phyloP scores from a whole-genome alignment of 306 rosid genomes.

The Acacia confusa region DNA sequence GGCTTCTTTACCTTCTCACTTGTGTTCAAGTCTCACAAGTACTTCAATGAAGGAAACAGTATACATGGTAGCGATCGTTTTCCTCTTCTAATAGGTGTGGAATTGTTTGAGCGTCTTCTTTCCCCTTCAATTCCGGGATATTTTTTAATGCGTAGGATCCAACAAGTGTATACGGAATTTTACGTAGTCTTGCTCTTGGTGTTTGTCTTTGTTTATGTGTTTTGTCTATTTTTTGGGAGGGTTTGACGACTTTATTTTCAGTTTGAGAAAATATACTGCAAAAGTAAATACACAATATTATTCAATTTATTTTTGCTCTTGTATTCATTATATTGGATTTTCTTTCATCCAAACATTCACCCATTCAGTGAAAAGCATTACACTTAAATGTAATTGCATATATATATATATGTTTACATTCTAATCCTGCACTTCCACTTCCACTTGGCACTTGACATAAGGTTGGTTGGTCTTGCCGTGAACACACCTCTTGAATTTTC shows the following conservation, averaged over 20 bases:
- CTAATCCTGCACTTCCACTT: no score
- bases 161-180: conserved; percentile 22
- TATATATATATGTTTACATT: background rate
- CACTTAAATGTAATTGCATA: background rate
- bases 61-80: background rate
- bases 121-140: background rate
- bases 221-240: background rate
- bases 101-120: conserved; percentile 6
- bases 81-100: conserved; percentile 13
- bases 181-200: conserved; percentile 4
- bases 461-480: no score
- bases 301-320: background rate
- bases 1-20: background rate
- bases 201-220: background rate
- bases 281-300: background rate
- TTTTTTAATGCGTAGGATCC: conserved; percentile 33
- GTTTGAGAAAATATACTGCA: background rate
- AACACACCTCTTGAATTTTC: no score
- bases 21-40: background rate
- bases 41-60: background rate
- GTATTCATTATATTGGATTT: background rate
- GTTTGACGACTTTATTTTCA: background rate
- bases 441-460: no score
- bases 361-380: background rate
- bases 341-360: background rate